Evolutionary conservation across 176 grass and related monocot genomes (phyloP).

Genomic region (Melocanna baccifera): DNA sequence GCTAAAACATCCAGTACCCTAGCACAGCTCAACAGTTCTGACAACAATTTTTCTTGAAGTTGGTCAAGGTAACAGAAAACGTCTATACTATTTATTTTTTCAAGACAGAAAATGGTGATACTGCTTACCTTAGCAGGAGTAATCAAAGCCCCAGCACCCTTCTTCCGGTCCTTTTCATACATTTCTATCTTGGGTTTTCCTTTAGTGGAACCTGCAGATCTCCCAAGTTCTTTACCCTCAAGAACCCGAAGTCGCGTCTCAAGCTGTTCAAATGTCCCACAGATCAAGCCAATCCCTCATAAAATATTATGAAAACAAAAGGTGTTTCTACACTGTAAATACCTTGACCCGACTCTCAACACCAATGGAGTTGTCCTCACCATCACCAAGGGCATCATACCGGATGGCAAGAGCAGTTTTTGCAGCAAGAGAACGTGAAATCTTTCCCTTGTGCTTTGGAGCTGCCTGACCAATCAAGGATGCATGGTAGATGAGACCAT

Average conservation of each 20-base stretch:
- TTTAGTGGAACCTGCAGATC: slow-evolving; percentile 71
- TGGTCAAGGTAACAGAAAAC: not conserved
- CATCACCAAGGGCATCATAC: slow-evolving; percentile 83
- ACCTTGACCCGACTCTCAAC: slow-evolving; percentile 80
- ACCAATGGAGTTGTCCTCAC: slow-evolving; percentile 69
- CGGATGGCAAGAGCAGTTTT: slow-evolving; percentile 74
- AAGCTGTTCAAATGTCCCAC: slow-evolving; percentile 44
- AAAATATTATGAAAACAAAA: not conserved
- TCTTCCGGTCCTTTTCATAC: slow-evolving; percentile 88
- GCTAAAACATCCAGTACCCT: not conserved
- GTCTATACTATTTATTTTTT: not conserved
- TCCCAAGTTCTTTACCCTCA: slow-evolving; percentile 72
- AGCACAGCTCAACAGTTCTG: not conserved
- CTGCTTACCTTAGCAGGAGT: slow-evolving; percentile 68
- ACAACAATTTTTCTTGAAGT: not conserved
- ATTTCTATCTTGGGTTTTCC: slow-evolving; percentile 86
- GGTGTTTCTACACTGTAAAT: not conserved
- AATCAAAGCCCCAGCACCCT: slow-evolving; percentile 69
- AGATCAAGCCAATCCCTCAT: not conserved
- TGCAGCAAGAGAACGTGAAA: slow-evolving; percentile 78
- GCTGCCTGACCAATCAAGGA: slow-evolving; percentile 88
- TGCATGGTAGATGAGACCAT: slow-evolving; percentile 88
- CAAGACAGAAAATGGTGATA: not conserved
- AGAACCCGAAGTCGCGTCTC: slow-evolving; percentile 75
- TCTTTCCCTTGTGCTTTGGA: slow-evolving; percentile 81